Evolutionary conservation across 768 basidiomycete species (phyloP), one percentile per base, ranked within the genome.

Genomic region (Punctularia strigosozonata): DNA sequence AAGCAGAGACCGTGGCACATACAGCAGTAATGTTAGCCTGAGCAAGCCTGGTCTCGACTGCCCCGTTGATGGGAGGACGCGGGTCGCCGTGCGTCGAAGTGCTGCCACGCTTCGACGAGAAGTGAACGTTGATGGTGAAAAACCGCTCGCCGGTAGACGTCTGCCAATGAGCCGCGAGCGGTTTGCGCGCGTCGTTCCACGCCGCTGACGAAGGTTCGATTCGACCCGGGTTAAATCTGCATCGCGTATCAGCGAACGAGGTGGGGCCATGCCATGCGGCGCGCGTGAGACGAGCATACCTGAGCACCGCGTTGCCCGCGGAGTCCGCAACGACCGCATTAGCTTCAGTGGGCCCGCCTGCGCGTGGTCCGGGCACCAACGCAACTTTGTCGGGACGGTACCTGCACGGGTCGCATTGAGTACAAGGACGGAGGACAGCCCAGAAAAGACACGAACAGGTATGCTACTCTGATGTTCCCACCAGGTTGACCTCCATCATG

Each of bases 401-500:
- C 14, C 15, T 25, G 25, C 15, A n/a, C n/a, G n/a, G n/a, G n/a
- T n/a, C n/a, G n/a, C n/a, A n/a, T n/a, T n/a, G n/a, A n/a, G n/a
- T n/a, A n/a, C n/a, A n/a, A n/a, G n/a, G n/a, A n/a, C n/a, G n/a
- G n/a, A n/a, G n/a, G n/a, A n/a, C n/a, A n/a, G n/a, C n/a, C n/a
- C n/a, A 35, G n/a, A 26, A 35, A 35, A 14, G 33, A 10, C 5
- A 49, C 65, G 47, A 48, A 74, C 68, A 77, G 46, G 46, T 69
- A 76, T 4, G 67, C 76, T 36, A 68, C 64, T 28, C 76, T 63
- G 43, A 78, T 80, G 46, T 80, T 80, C 25, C 74, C 75, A 15
- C 77, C 77, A 7, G 72, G 72, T 40, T 68, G 49, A 4, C 77
- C 77, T 20, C 77, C 77, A 46, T 80, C 77, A 49, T 68, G 55